Evolutionary conservation across 257 asterid genomes (phyloP).

Genomic region (Solanum rostratum): DNA sequence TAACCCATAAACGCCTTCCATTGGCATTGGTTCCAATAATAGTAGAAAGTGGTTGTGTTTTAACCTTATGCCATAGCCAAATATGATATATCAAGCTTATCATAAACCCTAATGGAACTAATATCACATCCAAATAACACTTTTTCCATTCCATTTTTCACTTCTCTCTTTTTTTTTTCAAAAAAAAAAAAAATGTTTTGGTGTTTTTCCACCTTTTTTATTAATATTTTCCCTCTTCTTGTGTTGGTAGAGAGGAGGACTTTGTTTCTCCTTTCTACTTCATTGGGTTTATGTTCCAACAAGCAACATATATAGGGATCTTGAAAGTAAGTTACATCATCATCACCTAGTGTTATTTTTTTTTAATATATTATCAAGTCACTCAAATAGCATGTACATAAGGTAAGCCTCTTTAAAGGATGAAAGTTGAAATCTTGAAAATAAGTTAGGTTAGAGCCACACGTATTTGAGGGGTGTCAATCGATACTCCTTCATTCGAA

Average conservation of each 20-base stretch:
- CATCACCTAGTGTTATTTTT: neutral
- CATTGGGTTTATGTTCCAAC: neutral
- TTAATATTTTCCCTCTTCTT: neutral
- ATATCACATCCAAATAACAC: conserved; percentile 59
- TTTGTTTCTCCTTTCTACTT: neutral
- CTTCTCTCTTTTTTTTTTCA: too few relatives aligned
- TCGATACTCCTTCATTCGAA: too few relatives aligned
- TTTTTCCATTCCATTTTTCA: conserved; percentile 76
- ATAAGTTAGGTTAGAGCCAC: too few relatives aligned
- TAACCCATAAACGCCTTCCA: conserved; percentile 79
- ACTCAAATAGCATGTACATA: neutral
- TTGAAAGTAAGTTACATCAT: neutral
- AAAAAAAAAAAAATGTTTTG: too few relatives aligned
- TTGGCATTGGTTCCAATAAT: conserved; percentile 65
- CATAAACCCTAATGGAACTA: conserved; percentile 56
- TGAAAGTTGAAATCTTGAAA: too few relatives aligned
- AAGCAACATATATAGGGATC: neutral
- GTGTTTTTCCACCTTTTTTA: neutral
- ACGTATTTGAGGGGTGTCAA: too few relatives aligned
- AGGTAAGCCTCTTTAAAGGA: too few relatives aligned
- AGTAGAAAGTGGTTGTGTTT: conserved; percentile 58
- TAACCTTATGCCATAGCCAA: conserved; percentile 66
- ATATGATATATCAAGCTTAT: conserved; percentile 50
- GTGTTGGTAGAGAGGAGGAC: neutral
- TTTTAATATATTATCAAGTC: neutral